phyloP scores from a whole-genome alignment of 179 eudicot genomes.

The Corrigiola litoralis region DNA sequence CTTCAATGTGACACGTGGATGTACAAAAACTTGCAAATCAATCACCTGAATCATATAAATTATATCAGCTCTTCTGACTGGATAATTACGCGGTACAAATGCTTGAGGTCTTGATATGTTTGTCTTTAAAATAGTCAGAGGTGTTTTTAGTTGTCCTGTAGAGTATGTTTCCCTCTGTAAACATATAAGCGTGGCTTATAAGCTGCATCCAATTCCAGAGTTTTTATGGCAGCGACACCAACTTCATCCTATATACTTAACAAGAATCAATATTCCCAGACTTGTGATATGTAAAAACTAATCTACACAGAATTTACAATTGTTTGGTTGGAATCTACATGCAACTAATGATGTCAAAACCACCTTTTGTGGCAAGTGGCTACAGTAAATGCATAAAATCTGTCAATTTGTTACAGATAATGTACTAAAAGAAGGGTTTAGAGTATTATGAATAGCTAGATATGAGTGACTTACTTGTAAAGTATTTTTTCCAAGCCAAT shows the following conservation, averaged over 20 bases:
- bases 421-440: no score
- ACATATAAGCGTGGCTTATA: constrained; percentile 64
- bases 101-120: background rate
- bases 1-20: constrained; percentile 87
- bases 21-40: constrained; percentile 85
- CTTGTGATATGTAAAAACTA: background rate
- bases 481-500: constrained; percentile 97
- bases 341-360: no score
- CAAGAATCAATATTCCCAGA: constrained; percentile 25
- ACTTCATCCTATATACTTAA: constrained; percentile 92
- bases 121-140: background rate
- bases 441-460: no score
- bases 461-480: constrained; percentile 63
- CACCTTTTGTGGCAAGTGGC: no score
- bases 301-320: background rate
- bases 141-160: background rate
- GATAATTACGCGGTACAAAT: background rate
- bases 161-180: constrained; percentile 74
- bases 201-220: constrained; percentile 93
- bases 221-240: constrained; percentile 80
- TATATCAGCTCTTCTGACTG: constrained; percentile 1
- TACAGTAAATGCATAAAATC: no score
- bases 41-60: constrained; percentile 48
- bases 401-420: no score
- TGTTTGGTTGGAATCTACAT: no score